A percentile compares a stretch with the other conserved stretches of the same genome.
These are phyloP conservation scores for Pelargonium australe DNA, from an alignment of 441 rosid species.

Conservation along the genomic window DNA sequence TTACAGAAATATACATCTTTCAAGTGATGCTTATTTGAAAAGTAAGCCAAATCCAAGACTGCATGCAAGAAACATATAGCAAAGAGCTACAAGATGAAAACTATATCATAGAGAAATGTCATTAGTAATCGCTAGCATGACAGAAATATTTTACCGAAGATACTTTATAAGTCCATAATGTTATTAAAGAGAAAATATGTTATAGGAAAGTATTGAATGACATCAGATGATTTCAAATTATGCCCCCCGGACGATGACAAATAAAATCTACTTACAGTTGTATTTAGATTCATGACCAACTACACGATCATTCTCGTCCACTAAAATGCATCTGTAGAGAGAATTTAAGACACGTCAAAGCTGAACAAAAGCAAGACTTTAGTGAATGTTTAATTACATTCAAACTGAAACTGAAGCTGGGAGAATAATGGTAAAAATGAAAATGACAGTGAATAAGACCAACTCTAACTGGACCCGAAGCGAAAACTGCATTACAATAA, in stretches of 20 bases:
- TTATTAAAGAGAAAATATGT: background rate
- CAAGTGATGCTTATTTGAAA: background rate
- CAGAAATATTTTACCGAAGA: background rate
- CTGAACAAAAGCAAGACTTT: conserved; percentile 3
- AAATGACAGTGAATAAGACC: background rate
- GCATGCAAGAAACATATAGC: background rate
- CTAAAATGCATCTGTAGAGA: conserved; percentile 79
- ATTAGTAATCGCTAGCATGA: background rate
- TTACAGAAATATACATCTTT: background rate
- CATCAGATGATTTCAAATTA: background rate
- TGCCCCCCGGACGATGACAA: background rate
- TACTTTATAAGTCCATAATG: background rate
- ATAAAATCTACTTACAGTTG: conserved; percentile 52
- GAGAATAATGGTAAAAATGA: background rate
- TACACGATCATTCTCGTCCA: conserved; percentile 72
- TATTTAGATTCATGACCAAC: conserved; percentile 88
- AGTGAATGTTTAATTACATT: background rate
- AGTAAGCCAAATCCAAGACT: background rate
- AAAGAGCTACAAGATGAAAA: background rate
- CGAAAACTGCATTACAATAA: too few species aligned
- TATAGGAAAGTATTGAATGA: background rate
- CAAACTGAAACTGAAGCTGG: background rate
- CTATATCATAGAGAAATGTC: background rate
- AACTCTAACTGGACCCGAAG: background rate
- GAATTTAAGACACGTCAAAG: conserved; percentile 14